Conservation (phyloP, 371 early-diverging fungal genomes). For the Rhizopus arrhizus region DNA sequence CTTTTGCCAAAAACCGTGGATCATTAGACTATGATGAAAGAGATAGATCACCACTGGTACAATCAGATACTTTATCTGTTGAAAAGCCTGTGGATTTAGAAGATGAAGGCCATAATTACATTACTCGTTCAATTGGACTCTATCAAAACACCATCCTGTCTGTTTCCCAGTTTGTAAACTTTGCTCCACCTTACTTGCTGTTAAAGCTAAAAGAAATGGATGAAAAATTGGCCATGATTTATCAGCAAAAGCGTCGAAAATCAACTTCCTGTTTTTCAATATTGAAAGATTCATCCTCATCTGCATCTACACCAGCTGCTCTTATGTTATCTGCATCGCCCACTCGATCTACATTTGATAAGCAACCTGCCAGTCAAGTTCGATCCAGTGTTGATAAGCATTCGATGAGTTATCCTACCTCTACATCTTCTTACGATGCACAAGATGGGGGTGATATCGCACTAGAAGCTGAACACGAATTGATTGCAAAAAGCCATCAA, state of each 20-base stretch:
- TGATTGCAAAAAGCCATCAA: conserved; percentile 54
- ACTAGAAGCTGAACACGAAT: conserved; percentile 46
- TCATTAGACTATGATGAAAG: conserved; percentile 21
- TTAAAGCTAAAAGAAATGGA: conserved; percentile 69
- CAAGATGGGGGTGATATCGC: conserved; percentile 6
- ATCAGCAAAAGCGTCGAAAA: conserved; percentile 23
- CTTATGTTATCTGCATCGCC: conserved; percentile 27
- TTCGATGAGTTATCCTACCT: background rate
- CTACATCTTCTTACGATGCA: conserved; percentile 1
- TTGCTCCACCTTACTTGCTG: conserved; percentile 85
- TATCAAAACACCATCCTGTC: conserved; percentile 79
- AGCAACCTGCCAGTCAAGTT: conserved; percentile 10
- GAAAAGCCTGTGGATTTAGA: conserved; percentile 4
- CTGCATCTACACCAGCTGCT: background rate
- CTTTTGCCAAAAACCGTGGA: conserved; percentile 49
- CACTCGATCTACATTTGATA: conserved; percentile 32
- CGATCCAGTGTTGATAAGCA: background rate
- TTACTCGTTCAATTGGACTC: conserved; percentile 37
- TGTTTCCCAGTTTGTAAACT: conserved; percentile 81
- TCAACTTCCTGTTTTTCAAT: conserved; percentile 18
- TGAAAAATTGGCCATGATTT: conserved; percentile 34
- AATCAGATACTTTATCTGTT: background rate
- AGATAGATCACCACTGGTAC: conserved; percentile 15
- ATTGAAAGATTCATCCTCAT: conserved; percentile 2
- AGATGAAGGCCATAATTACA: conserved; percentile 20